These are phyloP conservation scores for Lepidium didymum DNA, from an alignment of 345 rosid species.

Conservation along the genomic window DNA sequence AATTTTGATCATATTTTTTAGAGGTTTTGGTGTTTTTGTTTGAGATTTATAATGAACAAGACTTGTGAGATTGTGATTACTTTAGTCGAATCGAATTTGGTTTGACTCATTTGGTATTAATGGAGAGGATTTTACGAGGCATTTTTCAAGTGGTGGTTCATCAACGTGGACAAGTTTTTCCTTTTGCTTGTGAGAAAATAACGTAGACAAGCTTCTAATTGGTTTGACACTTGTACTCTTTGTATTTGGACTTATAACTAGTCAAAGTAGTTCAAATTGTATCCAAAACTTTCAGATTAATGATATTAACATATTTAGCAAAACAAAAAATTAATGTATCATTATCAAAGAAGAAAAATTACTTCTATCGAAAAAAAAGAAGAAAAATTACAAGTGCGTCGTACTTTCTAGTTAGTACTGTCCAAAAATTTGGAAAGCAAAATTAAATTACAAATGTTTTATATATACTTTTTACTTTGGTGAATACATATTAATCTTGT, in stretches of 20 bases:
- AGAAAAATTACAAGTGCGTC: too few species aligned
- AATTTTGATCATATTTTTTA: slow-evolving; percentile 1
- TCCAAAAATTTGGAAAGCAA: too few species aligned
- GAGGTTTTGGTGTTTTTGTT: background rate
- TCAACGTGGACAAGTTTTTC: slow-evolving; percentile 22
- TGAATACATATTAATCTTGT: too few species aligned
- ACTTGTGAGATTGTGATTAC: slow-evolving; percentile 17
- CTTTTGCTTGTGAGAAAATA: slow-evolving; percentile 20
- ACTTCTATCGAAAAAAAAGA: too few species aligned
- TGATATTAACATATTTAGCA: too few species aligned
- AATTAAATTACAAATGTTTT: too few species aligned
- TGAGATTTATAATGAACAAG: slow-evolving; percentile 15
- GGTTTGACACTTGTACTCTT: background rate
- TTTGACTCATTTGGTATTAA: slow-evolving; percentile 12
- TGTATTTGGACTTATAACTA: background rate
- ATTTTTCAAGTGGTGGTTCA: slow-evolving; percentile 28
- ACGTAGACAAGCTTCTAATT: background rate
- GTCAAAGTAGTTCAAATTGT: slow-evolving; percentile 13
- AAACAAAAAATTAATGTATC: too few species aligned
- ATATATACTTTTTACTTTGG: too few species aligned
- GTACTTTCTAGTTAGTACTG: too few species aligned
- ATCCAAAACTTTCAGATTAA: too few species aligned
- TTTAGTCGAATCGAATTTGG: slow-evolving; percentile 16
- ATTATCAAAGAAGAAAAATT: too few species aligned
- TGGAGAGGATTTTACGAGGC: background rate